Percentiles rank a stretch among this genome's conserved stretches.
phyloP scores from a whole-genome alignment of 352 stramenopile species.

The Phytophthora hybrid region DNA sequence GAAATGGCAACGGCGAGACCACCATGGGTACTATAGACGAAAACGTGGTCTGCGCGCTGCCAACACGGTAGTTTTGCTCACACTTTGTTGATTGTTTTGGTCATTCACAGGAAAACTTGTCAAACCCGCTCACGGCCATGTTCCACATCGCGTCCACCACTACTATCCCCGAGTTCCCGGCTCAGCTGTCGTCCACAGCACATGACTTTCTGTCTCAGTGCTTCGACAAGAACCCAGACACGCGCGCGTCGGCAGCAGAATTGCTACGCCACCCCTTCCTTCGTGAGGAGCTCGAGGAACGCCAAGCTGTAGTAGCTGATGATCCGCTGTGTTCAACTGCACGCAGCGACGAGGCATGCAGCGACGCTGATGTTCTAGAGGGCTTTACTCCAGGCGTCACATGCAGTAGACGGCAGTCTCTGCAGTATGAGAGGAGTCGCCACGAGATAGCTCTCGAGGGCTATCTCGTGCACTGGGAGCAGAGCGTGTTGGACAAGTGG shows the following conservation, averaged over 20 bases:
- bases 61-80: neutral
- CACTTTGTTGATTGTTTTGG: neutral
- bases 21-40: conserved; percentile 68
- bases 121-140: conserved; percentile 83
- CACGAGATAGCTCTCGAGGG: neutral
- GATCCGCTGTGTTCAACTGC: neutral
- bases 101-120: conserved; percentile 64
- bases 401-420: too few relatives aligned
- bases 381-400: too few relatives aligned
- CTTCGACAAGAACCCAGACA: conserved; percentile 67
- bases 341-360: neutral
- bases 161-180: conserved; percentile 56
- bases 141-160: conserved; percentile 83
- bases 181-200: conserved; percentile 45
- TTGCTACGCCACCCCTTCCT: conserved; percentile 81
- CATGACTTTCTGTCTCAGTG: conserved; percentile 63
- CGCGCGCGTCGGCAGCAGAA: conserved; percentile 84
- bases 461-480: conserved; percentile 17
- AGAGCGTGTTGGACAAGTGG: conserved; percentile 12
- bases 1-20: conserved; percentile 91
- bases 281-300: conserved; percentile 2
- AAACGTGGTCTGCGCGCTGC: neutral
- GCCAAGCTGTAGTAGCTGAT: conserved; percentile 24
- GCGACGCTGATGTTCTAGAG: neutral
- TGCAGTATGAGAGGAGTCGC: neutral